phyloP scores from a whole-genome alignment of 495 filamentous ascomycete genomes.

The Xylaria nigripes region DNA sequence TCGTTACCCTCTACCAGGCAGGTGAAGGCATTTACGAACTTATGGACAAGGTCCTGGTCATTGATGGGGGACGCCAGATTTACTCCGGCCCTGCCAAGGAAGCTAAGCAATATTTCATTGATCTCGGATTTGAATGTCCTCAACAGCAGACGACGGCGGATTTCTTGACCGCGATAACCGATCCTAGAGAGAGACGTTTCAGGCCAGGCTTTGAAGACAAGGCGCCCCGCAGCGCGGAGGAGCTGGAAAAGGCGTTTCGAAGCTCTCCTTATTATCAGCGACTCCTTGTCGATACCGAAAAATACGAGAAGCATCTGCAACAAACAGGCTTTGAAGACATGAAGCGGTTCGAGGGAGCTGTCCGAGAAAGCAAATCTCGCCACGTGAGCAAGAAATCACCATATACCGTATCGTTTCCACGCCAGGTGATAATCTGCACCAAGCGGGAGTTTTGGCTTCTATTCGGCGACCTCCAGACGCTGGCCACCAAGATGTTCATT shows the following conservation, averaged over 20 bases:
- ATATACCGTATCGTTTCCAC: conserved; percentile 62
- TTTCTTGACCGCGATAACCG: conserved; percentile 68
- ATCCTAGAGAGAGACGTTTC: conserved; percentile 55
- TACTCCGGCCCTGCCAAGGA: conserved; percentile 55
- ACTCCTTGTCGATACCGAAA: conserved; percentile 41
- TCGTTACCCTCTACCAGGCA: conserved; percentile 79
- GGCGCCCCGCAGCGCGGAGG: conserved; percentile 65
- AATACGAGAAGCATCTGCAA: conserved; percentile 36
- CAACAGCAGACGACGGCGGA: conserved; percentile 57
- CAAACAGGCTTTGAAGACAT: conserved; percentile 53
- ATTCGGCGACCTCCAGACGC: conserved; percentile 60
- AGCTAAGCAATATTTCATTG: conserved; percentile 56
- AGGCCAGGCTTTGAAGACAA: conserved; percentile 53
- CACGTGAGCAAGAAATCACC: conserved; percentile 59
- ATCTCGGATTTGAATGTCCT: conserved; percentile 52
- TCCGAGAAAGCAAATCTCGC: conserved; percentile 59
- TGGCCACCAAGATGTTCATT: conserved; percentile 73
- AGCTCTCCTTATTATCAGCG: conserved; percentile 43
- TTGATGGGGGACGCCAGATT: conserved; percentile 63
- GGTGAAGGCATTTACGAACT: conserved; percentile 76
- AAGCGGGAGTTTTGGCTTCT: conserved; percentile 70
- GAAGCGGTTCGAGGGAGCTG: conserved; percentile 58
- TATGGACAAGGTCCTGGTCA: conserved; percentile 63
- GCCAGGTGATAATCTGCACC: conserved; percentile 63
- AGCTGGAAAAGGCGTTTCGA: conserved; percentile 60